Evolutionary conservation across 1,284 basidiomycete genomes (phyloP).

Genomic region (Austroboletus novae-zelandiae): DNA sequence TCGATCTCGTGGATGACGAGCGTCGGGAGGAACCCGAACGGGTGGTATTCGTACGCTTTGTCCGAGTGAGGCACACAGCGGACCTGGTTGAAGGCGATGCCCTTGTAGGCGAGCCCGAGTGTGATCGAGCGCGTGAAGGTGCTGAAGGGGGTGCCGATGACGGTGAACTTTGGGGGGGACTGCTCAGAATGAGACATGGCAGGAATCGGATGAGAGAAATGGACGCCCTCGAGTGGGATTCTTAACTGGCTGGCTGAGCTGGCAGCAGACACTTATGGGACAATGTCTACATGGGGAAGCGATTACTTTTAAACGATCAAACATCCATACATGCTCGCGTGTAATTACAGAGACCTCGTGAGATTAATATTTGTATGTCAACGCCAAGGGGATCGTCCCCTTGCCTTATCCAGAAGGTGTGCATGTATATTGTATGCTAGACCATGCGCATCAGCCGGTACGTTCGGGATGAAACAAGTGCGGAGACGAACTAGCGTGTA

Average conservation of each 20-base stretch:
- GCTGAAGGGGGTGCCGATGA: conserved; percentile 35
- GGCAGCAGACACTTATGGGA: not conserved
- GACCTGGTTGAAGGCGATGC: conserved; percentile 26
- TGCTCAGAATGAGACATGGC: not conserved
- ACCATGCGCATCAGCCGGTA: not conserved
- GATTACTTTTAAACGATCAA: not conserved
- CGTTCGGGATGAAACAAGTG: not conserved
- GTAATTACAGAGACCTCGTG: not conserved
- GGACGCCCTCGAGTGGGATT: not conserved
- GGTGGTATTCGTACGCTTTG: conserved; percentile 27
- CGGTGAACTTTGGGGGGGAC: conserved; percentile 17
- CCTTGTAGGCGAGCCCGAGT: conserved; percentile 29
- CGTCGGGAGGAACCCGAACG: conserved; percentile 33
- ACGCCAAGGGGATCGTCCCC: not conserved
- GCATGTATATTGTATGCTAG: not conserved
- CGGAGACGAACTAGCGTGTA: not conserved
- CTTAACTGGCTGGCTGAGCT: not conserved
- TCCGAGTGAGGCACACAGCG: conserved; percentile 29
- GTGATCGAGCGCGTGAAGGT: conserved; percentile 35
- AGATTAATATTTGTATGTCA: not conserved
- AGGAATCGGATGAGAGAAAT: not conserved
- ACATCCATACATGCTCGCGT: not conserved
- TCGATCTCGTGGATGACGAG: conserved; percentile 28
- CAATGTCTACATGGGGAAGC: not conserved
- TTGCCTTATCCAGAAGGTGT: conserved; percentile 2